These are phyloP conservation scores for Thermomucor indicae-seudaticae DNA, from an alignment of 371 early-diverging fungal species.

Conservation along the genomic window DNA sequence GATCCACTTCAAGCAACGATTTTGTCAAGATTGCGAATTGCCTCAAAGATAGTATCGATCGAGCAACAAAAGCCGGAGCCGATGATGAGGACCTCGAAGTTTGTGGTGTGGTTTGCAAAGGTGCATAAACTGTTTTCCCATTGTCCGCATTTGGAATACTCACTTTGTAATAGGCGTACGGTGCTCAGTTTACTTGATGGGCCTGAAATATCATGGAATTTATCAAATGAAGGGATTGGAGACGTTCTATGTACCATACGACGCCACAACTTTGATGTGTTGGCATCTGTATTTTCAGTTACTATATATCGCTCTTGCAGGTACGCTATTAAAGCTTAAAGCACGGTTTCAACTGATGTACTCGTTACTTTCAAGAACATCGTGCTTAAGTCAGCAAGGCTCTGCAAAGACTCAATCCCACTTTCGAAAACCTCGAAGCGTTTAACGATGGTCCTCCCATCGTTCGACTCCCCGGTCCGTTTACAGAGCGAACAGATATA, in stretches of 20 bases:
- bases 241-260: background rate
- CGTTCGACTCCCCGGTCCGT: background rate
- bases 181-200: background rate
- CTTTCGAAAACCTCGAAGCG: background rate
- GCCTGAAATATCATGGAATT: background rate
- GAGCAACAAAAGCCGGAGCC: background rate
- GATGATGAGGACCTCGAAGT: background rate
- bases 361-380: background rate
- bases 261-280: background rate
- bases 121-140: background rate
- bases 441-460: background rate
- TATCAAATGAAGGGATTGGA: background rate
- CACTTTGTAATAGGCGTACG: background rate
- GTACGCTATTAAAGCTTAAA: background rate
- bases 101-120: constrained; percentile 5
- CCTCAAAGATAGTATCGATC: constrained; percentile 7
- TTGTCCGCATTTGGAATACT: background rate
- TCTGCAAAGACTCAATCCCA: background rate
- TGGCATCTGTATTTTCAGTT: background rate
- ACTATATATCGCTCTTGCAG: background rate
- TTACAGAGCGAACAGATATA: background rate
- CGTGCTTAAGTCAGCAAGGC: background rate
- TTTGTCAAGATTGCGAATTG: constrained; percentile 5
- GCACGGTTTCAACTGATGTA: background rate
- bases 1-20: constrained; percentile 2